Evolutionary conservation across 169 alveolate species (phyloP).

Genomic region (Cyclospora cayetanensis): DNA sequence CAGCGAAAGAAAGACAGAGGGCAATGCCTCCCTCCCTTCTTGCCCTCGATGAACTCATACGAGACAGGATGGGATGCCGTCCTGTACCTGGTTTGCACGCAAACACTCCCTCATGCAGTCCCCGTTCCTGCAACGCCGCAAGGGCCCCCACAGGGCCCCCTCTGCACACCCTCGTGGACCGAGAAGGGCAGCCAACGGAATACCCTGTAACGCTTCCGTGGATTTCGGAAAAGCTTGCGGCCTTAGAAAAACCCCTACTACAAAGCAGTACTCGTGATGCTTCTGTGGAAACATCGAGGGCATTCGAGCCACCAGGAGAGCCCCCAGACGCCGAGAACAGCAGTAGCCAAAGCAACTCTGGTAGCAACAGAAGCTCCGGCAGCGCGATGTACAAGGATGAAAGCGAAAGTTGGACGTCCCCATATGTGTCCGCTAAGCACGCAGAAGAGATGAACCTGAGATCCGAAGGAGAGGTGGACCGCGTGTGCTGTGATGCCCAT

Average conservation of each 20-base stretch:
- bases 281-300: neutral
- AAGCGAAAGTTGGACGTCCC: neutral
- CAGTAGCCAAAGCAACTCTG: conserved; percentile 1
- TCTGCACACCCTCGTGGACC: neutral
- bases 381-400: neutral
- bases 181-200: too few species aligned
- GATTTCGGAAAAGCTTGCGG: too few species aligned
- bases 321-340: neutral
- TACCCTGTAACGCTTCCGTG: too few species aligned
- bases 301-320: neutral
- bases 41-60: neutral
- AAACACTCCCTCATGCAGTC: neutral
- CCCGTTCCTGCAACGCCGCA: neutral
- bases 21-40: conserved; percentile 6
- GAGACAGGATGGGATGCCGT: conserved; percentile 24
- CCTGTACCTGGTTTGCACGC: neutral
- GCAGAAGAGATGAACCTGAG: neutral
- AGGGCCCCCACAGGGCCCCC: neutral
- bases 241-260: too few species aligned
- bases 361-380: conserved; percentile 23
- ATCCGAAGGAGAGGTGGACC: neutral
- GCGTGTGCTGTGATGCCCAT: neutral
- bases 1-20: neutral
- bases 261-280: neutral
- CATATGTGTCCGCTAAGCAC: too few species aligned